Conservation (phyloP, 345 rosid genomes). For the Isatis tinctoria region DNA sequence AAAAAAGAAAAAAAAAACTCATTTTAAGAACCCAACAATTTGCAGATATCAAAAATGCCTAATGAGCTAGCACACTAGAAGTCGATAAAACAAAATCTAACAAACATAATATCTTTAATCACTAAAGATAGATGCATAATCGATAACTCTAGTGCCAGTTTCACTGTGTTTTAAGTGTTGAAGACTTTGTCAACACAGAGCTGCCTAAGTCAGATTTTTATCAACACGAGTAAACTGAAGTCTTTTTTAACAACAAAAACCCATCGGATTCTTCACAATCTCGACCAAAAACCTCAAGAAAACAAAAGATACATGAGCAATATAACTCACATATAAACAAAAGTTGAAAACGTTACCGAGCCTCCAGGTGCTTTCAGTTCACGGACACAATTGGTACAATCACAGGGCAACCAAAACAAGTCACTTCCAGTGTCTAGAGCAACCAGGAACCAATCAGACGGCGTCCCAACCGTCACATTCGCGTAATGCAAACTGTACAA, state of each 20-base stretch:
- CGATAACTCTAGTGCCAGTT: neutral
- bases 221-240: neutral
- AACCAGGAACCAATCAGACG: constrained; percentile 62
- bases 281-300: neutral
- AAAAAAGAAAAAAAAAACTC: neutral
- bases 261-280: neutral
- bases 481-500: constrained; percentile 79
- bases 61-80: neutral
- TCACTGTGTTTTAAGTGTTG: neutral
- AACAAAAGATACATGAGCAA: neutral
- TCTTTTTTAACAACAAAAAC: neutral
- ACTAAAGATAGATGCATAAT: too few species aligned
- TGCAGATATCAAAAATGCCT: neutral
- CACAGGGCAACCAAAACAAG: constrained; percentile 94
- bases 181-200: constrained; percentile 13
- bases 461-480: constrained; percentile 76
- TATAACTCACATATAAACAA: neutral
- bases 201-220: neutral
- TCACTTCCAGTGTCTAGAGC: constrained; percentile 96
- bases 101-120: neutral
- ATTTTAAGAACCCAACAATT: constrained; percentile 1
- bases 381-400: constrained; percentile 55
- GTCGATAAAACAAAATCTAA: neutral
- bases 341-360: constrained; percentile 32
- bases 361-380: constrained; percentile 37